Base-by-base conservation (phyloP, 2,329 filamentous ascomycete genomes). In the Apiospora aurea region DNA sequence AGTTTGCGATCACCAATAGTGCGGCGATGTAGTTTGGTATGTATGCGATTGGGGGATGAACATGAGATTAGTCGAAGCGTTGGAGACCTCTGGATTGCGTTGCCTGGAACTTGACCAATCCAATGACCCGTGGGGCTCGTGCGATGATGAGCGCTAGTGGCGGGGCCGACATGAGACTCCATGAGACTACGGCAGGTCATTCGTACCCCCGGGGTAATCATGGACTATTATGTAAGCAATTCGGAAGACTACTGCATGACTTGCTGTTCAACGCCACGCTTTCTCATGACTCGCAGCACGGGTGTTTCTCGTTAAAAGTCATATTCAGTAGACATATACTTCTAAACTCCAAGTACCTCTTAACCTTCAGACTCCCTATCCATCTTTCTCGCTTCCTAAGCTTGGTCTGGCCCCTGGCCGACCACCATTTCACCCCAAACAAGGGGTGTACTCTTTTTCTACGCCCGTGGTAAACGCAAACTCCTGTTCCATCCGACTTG, bases 401-500 rank as follows among this genome's bases (percentile, higher is more conserved):
- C 34, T 34, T 64, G 8, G 21, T 64, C 34, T 18, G 57, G n/a
- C 13, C 4, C 41, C 34, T 64, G 57, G 13, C 41, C 18, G 26
- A 29, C 26, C 0, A 64, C 18, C 57, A 64, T 41, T 21, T 64
- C 57, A 8, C 53, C 57, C 29, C 57, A 64, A 38, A 24, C 18
- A 13, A n/a, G 18, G 18, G 57, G 57, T 16, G 47, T 44, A 16
- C 47, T 51, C 68, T 34, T 53, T 69, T 69, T n/a, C 47, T 41
- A 38, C 85, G 79, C 2, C 85, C 85, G 69, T 87, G 85, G 74
- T 86, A 87, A 2, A 88, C 85, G 71, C 87, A 89, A 3, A 88
- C 72, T 0, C 85, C 86, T 7, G 80, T 83, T 5, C 86, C 85
- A n/a, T 83, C 81, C 18, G 82, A 83, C 70, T 76, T 76, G 71